A percentile compares a stretch with the other conserved stretches of the same genome.
Conservation (phyloP, 805 yeast genomes). For the Debaryomyces prosopidis region DNA sequence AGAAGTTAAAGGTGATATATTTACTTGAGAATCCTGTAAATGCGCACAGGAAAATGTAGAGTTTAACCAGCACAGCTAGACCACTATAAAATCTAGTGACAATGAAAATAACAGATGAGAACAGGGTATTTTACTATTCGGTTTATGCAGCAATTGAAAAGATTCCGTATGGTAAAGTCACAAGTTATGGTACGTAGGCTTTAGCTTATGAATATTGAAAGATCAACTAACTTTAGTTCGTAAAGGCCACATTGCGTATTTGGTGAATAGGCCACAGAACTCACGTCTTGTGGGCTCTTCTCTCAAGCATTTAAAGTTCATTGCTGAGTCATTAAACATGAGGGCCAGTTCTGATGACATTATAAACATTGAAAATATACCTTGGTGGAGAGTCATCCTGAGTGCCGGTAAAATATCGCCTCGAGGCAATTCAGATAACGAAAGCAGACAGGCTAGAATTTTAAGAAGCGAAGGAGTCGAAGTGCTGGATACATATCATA, state of each 20-base stretch:
- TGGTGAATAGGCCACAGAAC: constrained; percentile 61
- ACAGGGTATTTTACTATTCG: constrained; percentile 57
- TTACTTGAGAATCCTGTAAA: too few relatives aligned
- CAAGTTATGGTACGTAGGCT: constrained; percentile 57
- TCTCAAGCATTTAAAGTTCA: constrained; percentile 45
- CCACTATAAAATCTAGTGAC: too few relatives aligned
- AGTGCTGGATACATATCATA: constrained; percentile 34
- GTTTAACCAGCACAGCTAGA: too few relatives aligned
- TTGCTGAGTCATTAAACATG: constrained; percentile 21
- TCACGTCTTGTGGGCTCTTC: constrained; percentile 77
- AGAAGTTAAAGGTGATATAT: not conserved
- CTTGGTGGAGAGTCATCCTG: constrained; percentile 81
- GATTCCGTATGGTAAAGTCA: constrained; percentile 64
- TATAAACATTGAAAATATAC: constrained; percentile 39
- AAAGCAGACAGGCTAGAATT: constrained; percentile 44
- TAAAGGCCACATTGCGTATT: constrained; percentile 63
- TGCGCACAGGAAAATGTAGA: too few relatives aligned
- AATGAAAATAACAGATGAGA: constrained; percentile 42
- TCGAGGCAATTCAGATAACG: constrained; percentile 43
- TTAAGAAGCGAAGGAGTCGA: constrained; percentile 50
- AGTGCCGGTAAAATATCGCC: constrained; percentile 65
- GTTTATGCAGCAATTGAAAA: constrained; percentile 54
- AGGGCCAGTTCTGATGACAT: constrained; percentile 11
- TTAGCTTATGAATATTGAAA: not conserved
- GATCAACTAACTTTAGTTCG: not conserved